Conservation (phyloP, 2,329 filamentous ascomycete genomes). For the Blastomyces gilchristii region DNA sequence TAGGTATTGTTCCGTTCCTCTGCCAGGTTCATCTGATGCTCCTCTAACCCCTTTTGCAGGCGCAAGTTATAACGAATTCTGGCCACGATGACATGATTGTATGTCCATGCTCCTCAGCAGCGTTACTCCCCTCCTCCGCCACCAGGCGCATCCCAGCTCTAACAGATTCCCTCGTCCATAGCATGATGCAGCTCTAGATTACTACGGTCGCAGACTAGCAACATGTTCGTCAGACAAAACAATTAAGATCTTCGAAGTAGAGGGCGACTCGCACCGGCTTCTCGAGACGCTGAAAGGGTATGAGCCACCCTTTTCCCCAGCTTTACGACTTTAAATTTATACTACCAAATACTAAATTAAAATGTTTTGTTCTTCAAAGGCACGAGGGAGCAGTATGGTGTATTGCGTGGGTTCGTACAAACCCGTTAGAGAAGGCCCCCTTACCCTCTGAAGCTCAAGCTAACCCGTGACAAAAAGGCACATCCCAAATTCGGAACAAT, state of each 20-base stretch:
- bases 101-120: constrained; percentile 33
- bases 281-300: constrained; percentile 93
- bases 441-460: constrained; percentile 1
- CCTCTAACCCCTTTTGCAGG: constrained; percentile 35
- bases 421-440: not conserved
- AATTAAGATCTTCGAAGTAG: constrained; percentile 98
- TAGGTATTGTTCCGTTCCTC: constrained; percentile 9
- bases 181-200: constrained; percentile 98
- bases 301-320: constrained; percentile 15
- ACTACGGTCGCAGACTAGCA: constrained; percentile 90
- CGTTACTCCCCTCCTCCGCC: not conserved
- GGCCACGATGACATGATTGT: constrained; percentile 99
- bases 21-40: constrained; percentile 4
- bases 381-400: constrained; percentile 98
- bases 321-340: not conserved
- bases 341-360: constrained; percentile 10
- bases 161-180: constrained; percentile 25
- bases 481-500: constrained; percentile 99
- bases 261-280: constrained; percentile 80
- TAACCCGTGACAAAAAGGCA: constrained; percentile 40
- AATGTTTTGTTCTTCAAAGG: constrained; percentile 38
- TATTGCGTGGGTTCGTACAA: constrained; percentile 63
- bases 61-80: constrained; percentile 72
- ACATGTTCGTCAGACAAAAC: constrained; percentile 98
- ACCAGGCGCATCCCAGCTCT: not conserved